Evolutionary conservation across 108 stramenopile genomes (phyloP).

Genomic region (Stephanodiscus triporus): DNA sequence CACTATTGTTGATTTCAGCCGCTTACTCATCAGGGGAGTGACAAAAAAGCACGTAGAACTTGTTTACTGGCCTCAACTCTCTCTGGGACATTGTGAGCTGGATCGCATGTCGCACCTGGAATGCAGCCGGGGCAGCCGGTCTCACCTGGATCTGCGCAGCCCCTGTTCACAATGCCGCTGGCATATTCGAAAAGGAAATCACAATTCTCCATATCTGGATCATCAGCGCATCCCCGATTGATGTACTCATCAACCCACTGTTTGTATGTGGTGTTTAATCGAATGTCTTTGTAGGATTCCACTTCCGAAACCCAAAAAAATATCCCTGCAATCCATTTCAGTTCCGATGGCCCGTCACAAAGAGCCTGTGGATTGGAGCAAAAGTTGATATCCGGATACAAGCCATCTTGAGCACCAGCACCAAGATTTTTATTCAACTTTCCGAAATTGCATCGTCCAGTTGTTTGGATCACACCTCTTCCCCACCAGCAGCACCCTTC

Average conservation of each 20-base stretch:
- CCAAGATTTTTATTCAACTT: constrained; percentile 21
- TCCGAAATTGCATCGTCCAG: constrained; percentile 15
- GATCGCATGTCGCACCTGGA: constrained; percentile 27
- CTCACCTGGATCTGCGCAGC: constrained; percentile 17
- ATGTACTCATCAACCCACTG: constrained; percentile 3
- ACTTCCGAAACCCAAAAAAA: constrained; percentile 21
- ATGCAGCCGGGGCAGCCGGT: constrained; percentile 22
- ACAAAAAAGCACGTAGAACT: constrained; percentile 17
- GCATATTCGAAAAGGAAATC: constrained; percentile 15
- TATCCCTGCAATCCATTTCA: constrained; percentile 18
- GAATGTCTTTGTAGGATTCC: not conserved
- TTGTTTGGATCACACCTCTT: constrained; percentile 23
- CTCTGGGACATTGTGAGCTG: constrained; percentile 19
- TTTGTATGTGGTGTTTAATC: not conserved
- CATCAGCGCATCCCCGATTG: constrained; percentile 7
- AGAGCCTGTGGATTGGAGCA: constrained; percentile 23
- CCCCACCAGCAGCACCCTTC: constrained; percentile 26
- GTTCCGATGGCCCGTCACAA: constrained; percentile 12
- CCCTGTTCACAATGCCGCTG: constrained; percentile 13
- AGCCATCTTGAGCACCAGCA: constrained; percentile 10
- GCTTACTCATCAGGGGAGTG: not conserved
- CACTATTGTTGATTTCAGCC: not conserved
- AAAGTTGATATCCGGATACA: constrained; percentile 23
- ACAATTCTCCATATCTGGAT: constrained; percentile 10
- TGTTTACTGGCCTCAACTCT: constrained; percentile 22